Conservation (phyloP, 169 alveolate species). For the Cystoisospora suis region DNA sequence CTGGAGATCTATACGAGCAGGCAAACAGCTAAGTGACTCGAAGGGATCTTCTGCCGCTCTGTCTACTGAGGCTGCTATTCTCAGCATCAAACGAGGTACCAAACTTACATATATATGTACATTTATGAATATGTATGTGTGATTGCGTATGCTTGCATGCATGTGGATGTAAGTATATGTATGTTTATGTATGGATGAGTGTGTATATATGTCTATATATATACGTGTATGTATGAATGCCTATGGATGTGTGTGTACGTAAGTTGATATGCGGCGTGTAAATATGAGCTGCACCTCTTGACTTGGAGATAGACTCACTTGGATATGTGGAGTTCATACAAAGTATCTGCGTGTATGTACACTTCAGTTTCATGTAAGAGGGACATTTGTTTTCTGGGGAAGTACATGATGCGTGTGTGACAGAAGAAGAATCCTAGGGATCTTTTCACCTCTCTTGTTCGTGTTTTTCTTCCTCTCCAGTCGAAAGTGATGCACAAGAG, state of each 20-base stretch:
- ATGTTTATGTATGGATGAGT: neutral
- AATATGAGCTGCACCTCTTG: too few species aligned
- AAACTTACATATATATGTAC: neutral
- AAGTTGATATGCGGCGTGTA: too few species aligned
- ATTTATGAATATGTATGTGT: neutral
- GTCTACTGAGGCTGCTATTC: slow-evolving; percentile 84
- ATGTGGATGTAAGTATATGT: neutral
- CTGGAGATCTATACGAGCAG: slow-evolving; percentile 88
- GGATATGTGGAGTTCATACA: too few species aligned
- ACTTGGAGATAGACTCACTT: too few species aligned
- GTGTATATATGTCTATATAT: neutral
- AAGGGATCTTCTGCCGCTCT: slow-evolving; percentile 85
- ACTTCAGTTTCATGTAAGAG: too few species aligned
- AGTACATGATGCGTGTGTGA: too few species aligned
- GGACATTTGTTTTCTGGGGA: too few species aligned
- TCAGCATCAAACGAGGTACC: slow-evolving; percentile 76
- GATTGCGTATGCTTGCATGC: neutral
- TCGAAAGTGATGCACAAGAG: neutral
- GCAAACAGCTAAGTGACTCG: slow-evolving; percentile 73
- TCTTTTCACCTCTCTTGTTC: too few species aligned
- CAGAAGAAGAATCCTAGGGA: too few species aligned
- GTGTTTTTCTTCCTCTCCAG: too few species aligned
- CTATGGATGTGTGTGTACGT: neutral
- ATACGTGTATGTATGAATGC: neutral
- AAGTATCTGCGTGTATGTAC: too few species aligned